Evolutionary conservation across 129 eudicot genomes (phyloP), one percentile per base, ranked within the genome.

Genomic region (Silybum marianum): DNA sequence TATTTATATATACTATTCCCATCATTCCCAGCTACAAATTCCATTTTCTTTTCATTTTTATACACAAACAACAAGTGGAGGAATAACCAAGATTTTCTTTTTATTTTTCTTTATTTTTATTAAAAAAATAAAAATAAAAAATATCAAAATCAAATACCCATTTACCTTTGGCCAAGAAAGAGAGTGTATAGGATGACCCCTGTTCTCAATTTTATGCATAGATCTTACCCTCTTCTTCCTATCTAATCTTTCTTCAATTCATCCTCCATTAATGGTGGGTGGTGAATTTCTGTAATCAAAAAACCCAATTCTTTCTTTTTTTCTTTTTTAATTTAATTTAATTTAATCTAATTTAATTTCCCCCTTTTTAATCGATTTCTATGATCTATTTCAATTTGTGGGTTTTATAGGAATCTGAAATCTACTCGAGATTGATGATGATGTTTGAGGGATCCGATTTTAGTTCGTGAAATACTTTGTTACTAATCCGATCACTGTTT

Each of bases 31-130:
- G 84, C 80, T 88, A 79, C 84, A 62, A 83, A 77, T 83, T 79
- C 88, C 84, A 11, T 73, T 85, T 88, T 83, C 81, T 79, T 90
- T 86, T 79, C 74, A 73, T 80, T 90, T 76, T 23, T 63, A 77
- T 82, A 48, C 70, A 79, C 69, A 38, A 14, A 85, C 75, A 84
- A 77, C 71, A 75, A 80, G 80, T 87, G 87, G 87, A 80, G 87
- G 90, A 85, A 86, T 88, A 83, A 81, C 85, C 88, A 87, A 92
- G 60, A 71, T 44, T 44, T 44, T 44, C 51, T 16, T 58, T 58
- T 58, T 5, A 1, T 69, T 74, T 46, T 23, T 26, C 13, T 69
- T 32, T 6, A 42, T 71, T 48, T 68, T 32, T 3, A 40, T 80
- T 51, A 80, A 72, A 82, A 82, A 80, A 21, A 14, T 10, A 7